A percentile compares a stretch with the other conserved stretches of the same genome.
phyloP scores from a whole-genome alignment of 1,284 basidiomycete species.

The Blastosporella zonata region DNA sequence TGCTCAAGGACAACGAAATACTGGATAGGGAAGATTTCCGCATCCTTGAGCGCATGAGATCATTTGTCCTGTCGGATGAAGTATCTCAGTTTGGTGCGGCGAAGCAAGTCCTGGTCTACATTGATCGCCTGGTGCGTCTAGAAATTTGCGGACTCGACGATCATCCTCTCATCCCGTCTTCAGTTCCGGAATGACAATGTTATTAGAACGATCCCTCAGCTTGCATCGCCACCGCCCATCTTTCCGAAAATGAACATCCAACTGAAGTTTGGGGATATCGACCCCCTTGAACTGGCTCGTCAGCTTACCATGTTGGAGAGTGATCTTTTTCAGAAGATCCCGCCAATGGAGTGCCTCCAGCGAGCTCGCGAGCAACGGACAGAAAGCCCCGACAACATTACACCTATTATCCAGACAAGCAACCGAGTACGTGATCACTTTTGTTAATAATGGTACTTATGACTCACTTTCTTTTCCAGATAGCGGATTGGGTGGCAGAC shows the following conservation, averaged over 20 bases:
- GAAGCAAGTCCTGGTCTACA: conserved; percentile 66
- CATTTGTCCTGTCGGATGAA: conserved; percentile 70
- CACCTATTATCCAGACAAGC: conserved; percentile 86
- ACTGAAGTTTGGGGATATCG: conserved; percentile 83
- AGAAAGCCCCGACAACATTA: conserved; percentile 79
- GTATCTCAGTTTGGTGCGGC: conserved; percentile 62
- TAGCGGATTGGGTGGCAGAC: conserved; percentile 94
- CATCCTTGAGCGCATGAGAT: conserved; percentile 74
- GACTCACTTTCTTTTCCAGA: conserved; percentile 39
- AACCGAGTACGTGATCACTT: conserved; percentile 59
- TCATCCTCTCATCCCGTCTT: conserved; percentile 4
- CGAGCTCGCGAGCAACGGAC: conserved; percentile 75
- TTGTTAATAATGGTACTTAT: not conserved
- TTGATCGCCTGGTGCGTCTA: conserved; percentile 65
- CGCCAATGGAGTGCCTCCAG: conserved; percentile 86
- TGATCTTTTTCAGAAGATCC: conserved; percentile 83
- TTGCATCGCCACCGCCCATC: conserved; percentile 69
- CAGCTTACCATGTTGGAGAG: conserved; percentile 95
- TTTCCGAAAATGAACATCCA: conserved; percentile 73
- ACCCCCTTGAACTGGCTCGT: conserved; percentile 87
- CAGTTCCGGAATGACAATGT: conserved; percentile 57
- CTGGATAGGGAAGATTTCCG: conserved; percentile 79
- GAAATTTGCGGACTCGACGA: not conserved
- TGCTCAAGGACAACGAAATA: conserved; percentile 77
- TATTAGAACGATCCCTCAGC: conserved; percentile 50